Evolutionary conservation across 2,329 filamentous ascomycete genomes (phyloP), one percentile per base, ranked within the genome.

Genomic region (Nemania sp.): DNA sequence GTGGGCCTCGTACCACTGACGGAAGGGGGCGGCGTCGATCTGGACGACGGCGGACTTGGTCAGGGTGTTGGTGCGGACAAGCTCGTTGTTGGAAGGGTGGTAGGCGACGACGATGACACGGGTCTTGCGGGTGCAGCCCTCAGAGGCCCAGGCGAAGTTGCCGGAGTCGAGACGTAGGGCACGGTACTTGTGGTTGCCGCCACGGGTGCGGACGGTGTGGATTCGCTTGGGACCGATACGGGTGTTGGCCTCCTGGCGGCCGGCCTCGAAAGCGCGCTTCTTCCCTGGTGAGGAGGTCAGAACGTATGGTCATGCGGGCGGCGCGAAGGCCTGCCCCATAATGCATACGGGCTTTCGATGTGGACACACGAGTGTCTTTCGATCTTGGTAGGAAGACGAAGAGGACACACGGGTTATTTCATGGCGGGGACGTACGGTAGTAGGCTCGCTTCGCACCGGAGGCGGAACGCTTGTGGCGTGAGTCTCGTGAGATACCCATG

Each of bases 61-160:
- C 84, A 99, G 90, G 88, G 96, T 98, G 92, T 99, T 99, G 86
- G 96, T 99, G 82, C 96, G 96, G 89, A 99, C 94, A 79, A 99
- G 90, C 88, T 99, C 96, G 93, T 99, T 99, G 94, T 99, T 99
- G 84, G 95, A 98, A 73, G 96, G 97, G 87, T 99, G 97, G 93
- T 94, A 99, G 83, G 91, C 92, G 86, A 99, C 97, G 80, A 88
- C 94, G 84, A 99, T 98, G 84, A 99, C 93, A 89, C 97, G 96
- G 86, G 93, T 94, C 92, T 99, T 99, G 91, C 96, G 95, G 86
- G 95, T 93, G 85, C 94, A 88, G 81, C 95, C 94, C 90, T 99
- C 96, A 76, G 94, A 98, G 80, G 93, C 95, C 96, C 96, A 99
- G 80, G 94, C 94, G 87, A 98, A 99, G 92, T 99, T 99, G 83